phyloP scores from a whole-genome alignment of 1,284 basidiomycete genomes.

The Fereydounia khargensis region DNA sequence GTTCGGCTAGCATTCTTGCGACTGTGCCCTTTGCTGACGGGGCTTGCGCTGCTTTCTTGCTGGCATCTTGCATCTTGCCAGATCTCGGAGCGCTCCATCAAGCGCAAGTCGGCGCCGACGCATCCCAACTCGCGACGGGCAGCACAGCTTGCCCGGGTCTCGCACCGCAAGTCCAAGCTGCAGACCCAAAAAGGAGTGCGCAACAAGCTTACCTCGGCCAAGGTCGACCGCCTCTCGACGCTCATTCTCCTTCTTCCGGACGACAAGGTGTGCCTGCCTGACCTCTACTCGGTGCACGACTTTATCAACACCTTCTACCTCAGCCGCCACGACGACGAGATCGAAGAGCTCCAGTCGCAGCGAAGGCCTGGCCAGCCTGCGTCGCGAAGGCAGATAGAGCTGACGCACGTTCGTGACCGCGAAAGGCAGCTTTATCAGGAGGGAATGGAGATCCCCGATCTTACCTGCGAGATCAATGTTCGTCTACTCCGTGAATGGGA shows the following conservation, averaged over 20 bases:
- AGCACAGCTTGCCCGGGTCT: constrained; percentile 43
- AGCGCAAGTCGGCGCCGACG: constrained; percentile 48
- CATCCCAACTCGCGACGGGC: constrained; percentile 53
- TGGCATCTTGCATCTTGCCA: constrained; percentile 2
- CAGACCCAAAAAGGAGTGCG: constrained; percentile 24
- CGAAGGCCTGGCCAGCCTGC: constrained; percentile 45
- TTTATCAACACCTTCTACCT: constrained; percentile 42
- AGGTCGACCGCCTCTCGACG: constrained; percentile 49
- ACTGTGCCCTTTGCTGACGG: background rate
- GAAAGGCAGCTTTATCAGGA: constrained; percentile 46
- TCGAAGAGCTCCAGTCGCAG: constrained; percentile 27
- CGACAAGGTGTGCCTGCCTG: constrained; percentile 35
- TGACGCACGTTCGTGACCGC: constrained; percentile 32
- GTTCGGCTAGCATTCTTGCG: background rate
- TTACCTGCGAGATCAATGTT: constrained; percentile 45
- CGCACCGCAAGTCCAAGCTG: constrained; percentile 40
- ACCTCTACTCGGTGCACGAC: constrained; percentile 42
- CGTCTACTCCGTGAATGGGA: constrained; percentile 48
- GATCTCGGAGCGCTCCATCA: constrained; percentile 51
- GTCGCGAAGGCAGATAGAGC: constrained; percentile 36
- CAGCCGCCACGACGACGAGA: constrained; percentile 44
- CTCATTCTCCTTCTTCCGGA: constrained; percentile 50
- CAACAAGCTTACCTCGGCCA: constrained; percentile 24
- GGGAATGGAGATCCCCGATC: constrained; percentile 51
- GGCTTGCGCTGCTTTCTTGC: background rate